These are phyloP conservation scores for Aspergillus sp. DNA, from an alignment of 2,329 filamentous ascomycete species.

Conservation along the genomic window DNA sequence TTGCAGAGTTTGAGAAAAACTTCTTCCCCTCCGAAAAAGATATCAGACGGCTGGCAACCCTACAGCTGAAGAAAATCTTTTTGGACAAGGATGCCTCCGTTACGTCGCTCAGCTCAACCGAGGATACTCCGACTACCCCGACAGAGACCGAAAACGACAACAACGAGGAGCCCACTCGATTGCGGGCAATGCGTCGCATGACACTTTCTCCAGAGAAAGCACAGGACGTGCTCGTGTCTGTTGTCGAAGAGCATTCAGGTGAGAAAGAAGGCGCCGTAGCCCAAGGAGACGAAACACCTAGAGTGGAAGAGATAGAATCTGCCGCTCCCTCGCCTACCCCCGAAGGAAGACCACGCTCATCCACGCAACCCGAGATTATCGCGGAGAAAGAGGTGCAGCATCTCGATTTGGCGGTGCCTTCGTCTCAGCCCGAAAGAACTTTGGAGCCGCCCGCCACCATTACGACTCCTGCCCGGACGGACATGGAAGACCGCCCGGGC, in stretches of 20 bases:
- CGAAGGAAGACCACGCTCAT: conserved; percentile 17
- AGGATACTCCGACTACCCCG: conserved; percentile 58
- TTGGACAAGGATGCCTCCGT: conserved; percentile 80
- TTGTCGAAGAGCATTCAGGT: conserved; percentile 62
- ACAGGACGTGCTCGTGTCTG: conserved; percentile 62
- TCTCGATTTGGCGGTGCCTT: conserved; percentile 57
- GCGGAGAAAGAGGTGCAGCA: conserved; percentile 58
- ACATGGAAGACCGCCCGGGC: conserved; percentile 4
- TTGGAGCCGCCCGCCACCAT: conserved; percentile 2
- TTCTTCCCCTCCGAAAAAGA: conserved; percentile 96
- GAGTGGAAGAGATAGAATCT: conserved; percentile 23
- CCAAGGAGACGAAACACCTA: conserved; percentile 12
- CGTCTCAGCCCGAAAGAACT: conserved; percentile 25
- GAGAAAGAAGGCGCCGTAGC: conserved; percentile 29
- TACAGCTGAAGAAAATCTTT: conserved; percentile 94
- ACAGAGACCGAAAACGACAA: conserved; percentile 34
- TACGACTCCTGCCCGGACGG: not conserved
- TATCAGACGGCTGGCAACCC: conserved; percentile 83
- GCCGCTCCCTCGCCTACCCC: conserved; percentile 18
- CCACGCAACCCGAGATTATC: conserved; percentile 25
- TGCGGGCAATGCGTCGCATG: conserved; percentile 39
- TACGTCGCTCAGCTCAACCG: conserved; percentile 68
- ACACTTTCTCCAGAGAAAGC: conserved; percentile 61
- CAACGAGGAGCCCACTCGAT: conserved; percentile 30
- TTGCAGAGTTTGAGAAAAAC: conserved; percentile 85